These are phyloP conservation scores for Fraxinus nigra DNA, from an alignment of 305 asterid genomes.

Conservation along the genomic window DNA sequence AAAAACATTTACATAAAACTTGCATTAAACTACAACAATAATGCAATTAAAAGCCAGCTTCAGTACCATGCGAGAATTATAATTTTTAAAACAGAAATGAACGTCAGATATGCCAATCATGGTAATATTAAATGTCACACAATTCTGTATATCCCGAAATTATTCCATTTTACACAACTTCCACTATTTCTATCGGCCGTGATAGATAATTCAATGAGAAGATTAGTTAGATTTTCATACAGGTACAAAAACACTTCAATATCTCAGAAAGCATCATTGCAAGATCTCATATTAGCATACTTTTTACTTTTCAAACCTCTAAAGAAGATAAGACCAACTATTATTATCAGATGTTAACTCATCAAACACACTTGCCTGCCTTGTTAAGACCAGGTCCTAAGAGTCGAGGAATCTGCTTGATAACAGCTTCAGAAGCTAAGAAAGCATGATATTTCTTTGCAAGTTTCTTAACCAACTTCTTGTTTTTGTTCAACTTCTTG, in stretches of 20 bases:
- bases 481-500: conserved; percentile 66
- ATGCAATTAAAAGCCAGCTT: background rate
- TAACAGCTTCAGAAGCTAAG: conserved; percentile 69
- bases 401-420: conserved; percentile 76
- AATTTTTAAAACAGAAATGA: background rate
- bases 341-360: background rate
- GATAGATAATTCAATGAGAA: background rate
- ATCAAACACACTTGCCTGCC: conserved; percentile 54
- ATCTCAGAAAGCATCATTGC: background rate
- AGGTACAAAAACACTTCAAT: background rate
- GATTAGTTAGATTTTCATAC: background rate
- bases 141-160: background rate
- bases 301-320: background rate
- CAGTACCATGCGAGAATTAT: background rate
- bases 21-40: background rate
- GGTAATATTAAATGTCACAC: background rate
- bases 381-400: conserved; percentile 75
- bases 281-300: background rate
- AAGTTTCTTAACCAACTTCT: conserved; percentile 67
- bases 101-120: background rate
- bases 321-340: background rate
- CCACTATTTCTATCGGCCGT: background rate
- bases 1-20: background rate
- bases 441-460: conserved; percentile 74
- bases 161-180: background rate